Percentiles rank a stretch among this genome's conserved stretches.
Evolutionary conservation across 352 stramenopile species (phyloP).

Genomic region (Aphanomyces stellatus): DNA sequence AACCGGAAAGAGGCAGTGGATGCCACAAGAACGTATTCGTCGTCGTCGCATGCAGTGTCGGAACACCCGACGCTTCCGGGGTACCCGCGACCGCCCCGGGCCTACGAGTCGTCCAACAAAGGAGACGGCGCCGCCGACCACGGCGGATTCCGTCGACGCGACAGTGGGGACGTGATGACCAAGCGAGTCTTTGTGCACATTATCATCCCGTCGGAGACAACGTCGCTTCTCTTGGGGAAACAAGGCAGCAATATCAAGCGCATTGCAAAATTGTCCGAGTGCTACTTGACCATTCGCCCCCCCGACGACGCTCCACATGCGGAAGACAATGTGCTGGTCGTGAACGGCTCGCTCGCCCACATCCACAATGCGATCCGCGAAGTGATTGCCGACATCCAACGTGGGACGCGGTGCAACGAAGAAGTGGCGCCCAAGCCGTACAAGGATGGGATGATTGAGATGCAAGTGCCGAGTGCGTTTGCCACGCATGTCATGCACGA

Average conservation of each 20-base stretch:
- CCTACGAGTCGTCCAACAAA: no score
- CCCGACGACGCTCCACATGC: background rate
- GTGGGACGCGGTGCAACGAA: background rate
- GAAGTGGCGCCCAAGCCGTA: background rate
- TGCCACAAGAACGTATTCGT: no score
- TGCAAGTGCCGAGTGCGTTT: conserved; percentile 4
- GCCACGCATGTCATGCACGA: background rate
- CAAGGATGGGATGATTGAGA: background rate
- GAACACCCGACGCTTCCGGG: no score
- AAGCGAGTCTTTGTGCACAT: background rate
- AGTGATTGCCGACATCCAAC: background rate
- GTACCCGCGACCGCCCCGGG: no score
- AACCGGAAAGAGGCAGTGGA: no score
- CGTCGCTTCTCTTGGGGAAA: background rate
- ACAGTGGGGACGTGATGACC: no score
- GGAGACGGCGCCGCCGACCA: no score
- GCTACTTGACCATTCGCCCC: background rate
- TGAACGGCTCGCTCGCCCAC: background rate
- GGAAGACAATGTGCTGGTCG: background rate
- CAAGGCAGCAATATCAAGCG: background rate
- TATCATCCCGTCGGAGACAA: background rate
- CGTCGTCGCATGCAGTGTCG: no score
- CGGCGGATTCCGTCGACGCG: no score
- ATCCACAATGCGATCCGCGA: background rate
- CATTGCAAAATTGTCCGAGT: background rate